These are phyloP conservation scores for Pseudogymnoascus sp. DNA, from an alignment of 2,329 filamentous ascomycete genomes.

Conservation along the genomic window DNA sequence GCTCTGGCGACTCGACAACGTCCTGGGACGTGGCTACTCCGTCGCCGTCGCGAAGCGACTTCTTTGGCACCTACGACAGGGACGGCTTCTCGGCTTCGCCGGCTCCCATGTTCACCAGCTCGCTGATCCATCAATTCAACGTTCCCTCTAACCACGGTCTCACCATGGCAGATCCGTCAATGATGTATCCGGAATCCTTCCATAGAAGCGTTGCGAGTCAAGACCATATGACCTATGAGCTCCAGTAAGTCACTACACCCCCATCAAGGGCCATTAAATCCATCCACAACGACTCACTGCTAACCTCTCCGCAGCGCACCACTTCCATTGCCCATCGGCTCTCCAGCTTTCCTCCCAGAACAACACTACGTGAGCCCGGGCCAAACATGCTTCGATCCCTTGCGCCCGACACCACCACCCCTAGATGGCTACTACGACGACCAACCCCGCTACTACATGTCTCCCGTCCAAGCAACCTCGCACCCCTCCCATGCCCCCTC, in stretches of 20 bases:
- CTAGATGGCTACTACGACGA: background rate
- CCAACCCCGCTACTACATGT: conserved; percentile 4
- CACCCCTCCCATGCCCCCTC: conserved; percentile 14
- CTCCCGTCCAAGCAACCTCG: conserved; percentile 16
- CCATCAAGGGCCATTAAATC: no score
- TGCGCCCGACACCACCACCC: background rate
- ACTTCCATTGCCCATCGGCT: background rate
- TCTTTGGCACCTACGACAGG: background rate
- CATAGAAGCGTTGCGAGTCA: background rate
- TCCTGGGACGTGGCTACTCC: conserved; percentile 4
- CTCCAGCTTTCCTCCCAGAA: conserved; percentile 2
- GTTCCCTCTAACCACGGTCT: background rate
- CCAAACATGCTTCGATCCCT: background rate
- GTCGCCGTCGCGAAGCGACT: background rate
- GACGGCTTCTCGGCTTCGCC: conserved; percentile 1
- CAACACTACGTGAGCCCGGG: conserved; percentile 2
- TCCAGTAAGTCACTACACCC: background rate
- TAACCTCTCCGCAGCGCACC: background rate
- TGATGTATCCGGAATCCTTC: background rate
- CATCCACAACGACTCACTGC: background rate
- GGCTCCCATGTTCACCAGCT: background rate
- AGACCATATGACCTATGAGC: background rate
- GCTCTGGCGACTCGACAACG: background rate
- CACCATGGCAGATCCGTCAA: background rate
- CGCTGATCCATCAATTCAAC: background rate